phyloP scores from a whole-genome alignment of 192 early-diverging fungal species.

The Backusella macrospora region DNA sequence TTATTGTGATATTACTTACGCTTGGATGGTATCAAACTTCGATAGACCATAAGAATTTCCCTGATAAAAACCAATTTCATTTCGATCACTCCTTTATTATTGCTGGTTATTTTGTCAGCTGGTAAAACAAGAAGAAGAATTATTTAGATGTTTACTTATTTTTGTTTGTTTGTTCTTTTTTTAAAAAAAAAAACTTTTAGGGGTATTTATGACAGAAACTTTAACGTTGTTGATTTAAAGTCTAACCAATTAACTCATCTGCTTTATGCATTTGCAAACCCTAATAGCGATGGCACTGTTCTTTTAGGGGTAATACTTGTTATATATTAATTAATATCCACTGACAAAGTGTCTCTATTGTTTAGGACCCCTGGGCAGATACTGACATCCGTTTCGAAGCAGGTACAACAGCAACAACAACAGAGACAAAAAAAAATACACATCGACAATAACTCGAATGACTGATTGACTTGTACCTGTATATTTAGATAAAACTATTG shows the following conservation, averaged over 20 bases:
- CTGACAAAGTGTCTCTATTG: not conserved
- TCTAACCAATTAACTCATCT: slow-evolving; percentile 68
- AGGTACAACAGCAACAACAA: slow-evolving; percentile 13
- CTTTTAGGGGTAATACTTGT: slow-evolving; percentile 51
- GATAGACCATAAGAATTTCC: not conserved
- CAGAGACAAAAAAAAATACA: not conserved
- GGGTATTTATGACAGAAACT: slow-evolving; percentile 75
- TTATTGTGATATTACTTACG: slow-evolving; percentile 11
- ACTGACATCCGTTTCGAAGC: slow-evolving; percentile 60
- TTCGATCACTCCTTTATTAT: slow-evolving; percentile 20
- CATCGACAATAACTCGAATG: not conserved
- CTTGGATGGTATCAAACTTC: slow-evolving; percentile 18
- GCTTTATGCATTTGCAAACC: slow-evolving; percentile 81
- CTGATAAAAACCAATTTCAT: not conserved
- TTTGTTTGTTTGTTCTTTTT: not conserved
- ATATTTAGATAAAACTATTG: slow-evolving; percentile 29
- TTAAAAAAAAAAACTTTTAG: too few species aligned
- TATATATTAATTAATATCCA: not conserved
- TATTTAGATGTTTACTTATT: not conserved
- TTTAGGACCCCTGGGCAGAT: slow-evolving; percentile 78
- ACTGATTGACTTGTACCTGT: not conserved
- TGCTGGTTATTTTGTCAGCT: slow-evolving; percentile 46
- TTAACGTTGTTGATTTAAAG: slow-evolving; percentile 63
- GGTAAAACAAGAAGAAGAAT: slow-evolving; percentile 24
- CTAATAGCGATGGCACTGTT: slow-evolving; percentile 62